phyloP scores from a whole-genome alignment of 2,329 filamentous ascomycete species.

The Ceratocystiopsis minuta region DNA sequence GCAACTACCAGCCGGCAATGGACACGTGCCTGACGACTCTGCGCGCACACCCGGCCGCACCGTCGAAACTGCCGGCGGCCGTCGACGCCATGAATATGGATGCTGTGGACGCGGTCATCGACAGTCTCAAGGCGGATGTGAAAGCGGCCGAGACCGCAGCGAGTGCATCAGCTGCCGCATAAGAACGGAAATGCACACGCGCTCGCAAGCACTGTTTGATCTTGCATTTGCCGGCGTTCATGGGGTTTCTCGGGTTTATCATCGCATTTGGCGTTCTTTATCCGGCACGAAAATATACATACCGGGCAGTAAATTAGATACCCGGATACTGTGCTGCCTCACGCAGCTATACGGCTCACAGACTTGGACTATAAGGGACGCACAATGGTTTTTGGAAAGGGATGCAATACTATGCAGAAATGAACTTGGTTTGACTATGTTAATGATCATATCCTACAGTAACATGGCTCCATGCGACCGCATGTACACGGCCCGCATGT shows the following conservation, averaged over 20 bases:
- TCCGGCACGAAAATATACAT: neutral
- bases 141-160: constrained; percentile 20
- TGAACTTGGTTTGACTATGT: too few relatives aligned
- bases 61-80: constrained; percentile 36
- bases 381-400: too few relatives aligned
- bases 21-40: constrained; percentile 48
- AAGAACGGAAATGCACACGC: too few relatives aligned
- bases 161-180: constrained; percentile 12
- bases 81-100: constrained; percentile 83
- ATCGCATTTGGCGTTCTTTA: neutral
- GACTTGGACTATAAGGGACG: too few relatives aligned
- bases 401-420: too few relatives aligned
- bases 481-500: too few relatives aligned
- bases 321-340: neutral
- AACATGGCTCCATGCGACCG: too few relatives aligned
- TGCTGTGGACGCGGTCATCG: constrained; percentile 58
- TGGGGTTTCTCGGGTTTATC: too few relatives aligned
- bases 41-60: constrained; percentile 11
- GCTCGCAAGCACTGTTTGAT: neutral
- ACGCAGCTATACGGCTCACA: neutral
- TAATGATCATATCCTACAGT: too few relatives aligned
- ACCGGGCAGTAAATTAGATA: constrained; percentile 1
- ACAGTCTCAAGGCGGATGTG: constrained; percentile 35
- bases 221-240: neutral
- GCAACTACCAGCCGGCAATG: constrained; percentile 79